phyloP scores from a whole-genome alignment of 257 asterid species.

The Parsonsia alboflavescens region DNA sequence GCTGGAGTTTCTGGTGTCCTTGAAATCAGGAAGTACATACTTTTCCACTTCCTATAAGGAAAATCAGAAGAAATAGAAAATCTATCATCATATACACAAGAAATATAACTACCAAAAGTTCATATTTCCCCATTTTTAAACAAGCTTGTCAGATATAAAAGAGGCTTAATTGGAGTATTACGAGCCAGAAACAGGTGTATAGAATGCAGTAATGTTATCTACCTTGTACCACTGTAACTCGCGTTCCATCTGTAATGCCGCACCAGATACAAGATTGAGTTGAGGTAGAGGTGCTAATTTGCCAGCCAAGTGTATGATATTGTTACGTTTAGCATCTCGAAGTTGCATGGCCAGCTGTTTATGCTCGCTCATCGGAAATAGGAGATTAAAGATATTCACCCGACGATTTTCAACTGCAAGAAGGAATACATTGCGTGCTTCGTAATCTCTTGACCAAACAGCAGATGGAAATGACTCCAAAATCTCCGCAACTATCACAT shows the following conservation, averaged over 20 bases:
- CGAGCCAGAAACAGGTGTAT: neutral
- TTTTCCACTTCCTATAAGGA: slow-evolving; percentile 34
- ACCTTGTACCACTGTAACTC: slow-evolving; percentile 45
- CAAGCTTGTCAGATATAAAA: neutral
- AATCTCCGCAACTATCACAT: slow-evolving; percentile 42
- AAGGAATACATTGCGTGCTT: slow-evolving; percentile 31
- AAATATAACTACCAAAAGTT: too few species aligned
- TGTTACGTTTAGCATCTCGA: slow-evolving; percentile 22
- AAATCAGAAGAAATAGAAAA: too few species aligned
- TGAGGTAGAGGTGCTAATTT: slow-evolving; percentile 22
- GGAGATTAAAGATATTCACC: slow-evolving; percentile 36
- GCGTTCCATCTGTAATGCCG: slow-evolving; percentile 43
- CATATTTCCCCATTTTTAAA: neutral
- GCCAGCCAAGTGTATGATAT: slow-evolving; percentile 39
- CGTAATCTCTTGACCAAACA: slow-evolving; percentile 30
- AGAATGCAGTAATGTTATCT: neutral
- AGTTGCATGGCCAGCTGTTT: slow-evolving; percentile 25
- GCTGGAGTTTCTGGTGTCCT: slow-evolving; percentile 21
- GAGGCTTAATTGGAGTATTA: neutral
- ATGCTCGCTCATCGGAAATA: slow-evolving; percentile 33
- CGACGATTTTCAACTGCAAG: slow-evolving; percentile 33
- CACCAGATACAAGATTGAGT: slow-evolving; percentile 34
- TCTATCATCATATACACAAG: neutral
- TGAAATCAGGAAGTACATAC: slow-evolving; percentile 25
- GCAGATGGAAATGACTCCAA: slow-evolving; percentile 34